These are phyloP conservation scores for Kitagawia praeruptora DNA, from an alignment of 129 eudicot species.

Conservation along the genomic window DNA sequence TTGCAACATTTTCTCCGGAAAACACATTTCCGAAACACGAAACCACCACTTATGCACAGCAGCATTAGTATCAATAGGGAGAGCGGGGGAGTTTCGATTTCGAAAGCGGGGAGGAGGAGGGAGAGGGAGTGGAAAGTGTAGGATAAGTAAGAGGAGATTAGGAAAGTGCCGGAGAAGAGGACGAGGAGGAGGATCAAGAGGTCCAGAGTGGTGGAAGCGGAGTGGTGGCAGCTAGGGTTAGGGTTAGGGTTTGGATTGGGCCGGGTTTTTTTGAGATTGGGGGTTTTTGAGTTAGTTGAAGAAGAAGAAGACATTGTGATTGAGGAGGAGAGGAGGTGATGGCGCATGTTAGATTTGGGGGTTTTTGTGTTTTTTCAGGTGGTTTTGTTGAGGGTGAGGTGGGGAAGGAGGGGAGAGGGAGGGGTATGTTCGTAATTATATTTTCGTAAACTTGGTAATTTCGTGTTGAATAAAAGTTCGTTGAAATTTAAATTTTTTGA, in stretches of 20 bases:
- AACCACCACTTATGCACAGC: no score
- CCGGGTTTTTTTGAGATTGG: conserved; percentile 25
- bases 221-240: conserved; percentile 37
- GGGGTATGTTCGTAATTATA: no score
- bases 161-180: conserved; percentile 71
- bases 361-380: conserved; percentile 10
- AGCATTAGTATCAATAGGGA: no score
- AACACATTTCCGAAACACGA: conserved; percentile 31
- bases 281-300: conserved; percentile 13
- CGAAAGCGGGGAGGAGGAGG: conserved; percentile 40
- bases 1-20: conserved; percentile 56
- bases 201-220: conserved; percentile 75
- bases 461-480: no score
- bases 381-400: neutral
- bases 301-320: conserved; percentile 26
- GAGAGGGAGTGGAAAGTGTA: conserved; percentile 70
- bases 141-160: conserved; percentile 63
- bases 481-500: no score
- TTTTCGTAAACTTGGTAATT: no score
- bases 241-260: conserved; percentile 34
- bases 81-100: no score
- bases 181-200: conserved; percentile 58
- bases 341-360: conserved; percentile 52
- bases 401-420: no score
- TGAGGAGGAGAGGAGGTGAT: conserved; percentile 36